Evolutionary conservation across 2,329 filamentous ascomycete species (phyloP), one percentile per base, ranked within the genome.

Genomic region (Fusarium fracticaudum): DNA sequence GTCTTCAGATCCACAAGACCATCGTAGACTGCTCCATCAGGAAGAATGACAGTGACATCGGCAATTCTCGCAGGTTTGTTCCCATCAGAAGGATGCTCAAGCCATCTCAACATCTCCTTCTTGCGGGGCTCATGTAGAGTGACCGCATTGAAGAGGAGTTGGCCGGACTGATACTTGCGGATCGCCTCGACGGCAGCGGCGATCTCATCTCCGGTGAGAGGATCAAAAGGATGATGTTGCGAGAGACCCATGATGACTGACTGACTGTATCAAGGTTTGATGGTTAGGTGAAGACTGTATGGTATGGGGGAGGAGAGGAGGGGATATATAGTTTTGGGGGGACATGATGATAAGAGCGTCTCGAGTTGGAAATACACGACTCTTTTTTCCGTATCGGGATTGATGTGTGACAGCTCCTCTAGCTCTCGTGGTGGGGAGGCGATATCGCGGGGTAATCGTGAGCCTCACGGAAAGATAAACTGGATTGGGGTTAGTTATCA

Each of bases 101-200:
- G 84, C 94, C 94, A 98, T 68, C 88, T 89, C 80, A 91, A 86
- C 93, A 97, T 95, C 77, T 94, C 91, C 51, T 88, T 90, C 86
- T 98, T 98, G 73, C 92, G 92, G 55, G 95, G 95, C 86, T 98
- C 95, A 78, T 91, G 92, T 35, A 97, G 86, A 6, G 94, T 93
- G 64, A 98, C 91, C 6, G 95, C 93, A 85, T 98, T 96, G 89
- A 95, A 98, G 82, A 91, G 91, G 67, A 97, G 87, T 55, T 92
- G 86, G 65, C 90, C 86, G 80, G 71, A 41, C 1, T 97, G 87
- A 67, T 92, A 87, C 76, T 91, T 90, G 70, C 90, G 91, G 73
- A 97, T 87, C 38, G 93, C 85, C 3, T 87, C 84, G 48, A 94
- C 85, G 4, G 88, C 84, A 58, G 95, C 92, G 12, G 91, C 91